Conservation (phyloP, 306 rosid genomes). For the Hippophae gyantsensis region DNA sequence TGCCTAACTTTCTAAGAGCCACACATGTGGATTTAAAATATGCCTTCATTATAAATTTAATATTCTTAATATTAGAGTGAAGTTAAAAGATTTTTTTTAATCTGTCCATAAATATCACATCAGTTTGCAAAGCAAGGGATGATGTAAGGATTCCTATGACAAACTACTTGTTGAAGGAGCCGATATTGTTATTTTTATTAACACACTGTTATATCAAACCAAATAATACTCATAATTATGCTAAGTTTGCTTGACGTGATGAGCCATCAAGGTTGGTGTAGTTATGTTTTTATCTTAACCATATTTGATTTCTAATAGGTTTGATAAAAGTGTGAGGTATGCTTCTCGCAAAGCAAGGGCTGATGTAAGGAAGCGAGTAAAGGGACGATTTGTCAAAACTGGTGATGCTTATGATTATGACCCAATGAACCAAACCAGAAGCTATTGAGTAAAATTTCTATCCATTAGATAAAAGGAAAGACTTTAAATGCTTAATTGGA, state of each 20-base stretch:
- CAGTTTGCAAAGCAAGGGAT: too few species aligned
- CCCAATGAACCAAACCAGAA: slow-evolving; percentile 75
- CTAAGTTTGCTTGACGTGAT: too few species aligned
- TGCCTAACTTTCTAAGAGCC: slow-evolving; percentile 5
- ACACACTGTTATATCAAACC: too few species aligned
- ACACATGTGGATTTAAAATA: neutral
- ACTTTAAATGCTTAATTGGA: slow-evolving; percentile 25
- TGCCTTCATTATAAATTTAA: neutral
- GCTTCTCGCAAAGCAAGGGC: slow-evolving; percentile 96
- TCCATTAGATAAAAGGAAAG: slow-evolving; percentile 42
- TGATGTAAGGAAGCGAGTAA: slow-evolving; percentile 81
- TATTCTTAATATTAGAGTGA: neutral
- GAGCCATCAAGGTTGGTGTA: too few species aligned
- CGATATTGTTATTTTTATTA: too few species aligned
- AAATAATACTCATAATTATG: too few species aligned
- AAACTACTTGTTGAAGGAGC: too few species aligned
- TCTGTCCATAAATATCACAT: too few species aligned
- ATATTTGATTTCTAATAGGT: slow-evolving; percentile 26
- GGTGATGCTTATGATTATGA: slow-evolving; percentile 88
- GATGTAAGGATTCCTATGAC: too few species aligned
- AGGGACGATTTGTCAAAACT: slow-evolving; percentile 92
- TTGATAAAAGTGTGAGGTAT: slow-evolving; percentile 79
- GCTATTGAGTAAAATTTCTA: slow-evolving; percentile 63
- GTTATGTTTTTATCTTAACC: too few species aligned
- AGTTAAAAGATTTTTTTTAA: too few species aligned